Base-by-base conservation (phyloP, 2,329 filamentous ascomycete species). In the Hypoxylon sp. region DNA sequence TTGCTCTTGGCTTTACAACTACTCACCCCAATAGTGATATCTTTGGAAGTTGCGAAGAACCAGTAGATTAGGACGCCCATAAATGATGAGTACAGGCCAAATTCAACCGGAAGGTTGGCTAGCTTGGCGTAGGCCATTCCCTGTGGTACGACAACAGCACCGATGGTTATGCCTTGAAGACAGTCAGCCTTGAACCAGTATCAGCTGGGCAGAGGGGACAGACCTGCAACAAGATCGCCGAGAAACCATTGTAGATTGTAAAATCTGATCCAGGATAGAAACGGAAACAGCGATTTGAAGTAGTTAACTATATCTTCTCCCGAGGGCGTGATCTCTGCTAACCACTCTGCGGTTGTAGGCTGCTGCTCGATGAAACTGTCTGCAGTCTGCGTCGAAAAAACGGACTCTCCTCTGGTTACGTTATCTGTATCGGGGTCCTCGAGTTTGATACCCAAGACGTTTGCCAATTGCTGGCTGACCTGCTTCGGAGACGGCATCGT, bases 31-130 rank as follows among this genome's bases (percentile, higher is more conserved):
- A 98, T 98, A 8, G 95, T 97, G 75, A 99, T 98, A 78, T 99
- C 95, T 77, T 98, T 99, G 12, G 95, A 97, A 0, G 96, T 99
- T 32, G 94, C 96, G 75, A 98, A 98, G 76, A 97, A 91, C 95
- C 95, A 98, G 80, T 99, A 99, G 65, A 97, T 85, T 67, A 97
- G 78, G 14, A 97, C 94, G 52, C 95, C 96, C 86, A 97, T 96
- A 76, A 99, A 98, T 0, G 95, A 97, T 0, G 95, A 96, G 79
- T 97, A 97, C 0, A 98, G 85, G 54, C 95, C 95, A 74, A 90
- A 98, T 75, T 98, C 85, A 4, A 91, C 87, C 0, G 87, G 84
- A n/a, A 98, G 84, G 65, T 90, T 86, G 45, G 95, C 95, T 24
- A 98, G 84, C 65, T 89, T 84, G 28, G 95, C 94, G 79, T 98